Conservation (phyloP, 768 basidiomycete species). For the Suillus sp. region DNA sequence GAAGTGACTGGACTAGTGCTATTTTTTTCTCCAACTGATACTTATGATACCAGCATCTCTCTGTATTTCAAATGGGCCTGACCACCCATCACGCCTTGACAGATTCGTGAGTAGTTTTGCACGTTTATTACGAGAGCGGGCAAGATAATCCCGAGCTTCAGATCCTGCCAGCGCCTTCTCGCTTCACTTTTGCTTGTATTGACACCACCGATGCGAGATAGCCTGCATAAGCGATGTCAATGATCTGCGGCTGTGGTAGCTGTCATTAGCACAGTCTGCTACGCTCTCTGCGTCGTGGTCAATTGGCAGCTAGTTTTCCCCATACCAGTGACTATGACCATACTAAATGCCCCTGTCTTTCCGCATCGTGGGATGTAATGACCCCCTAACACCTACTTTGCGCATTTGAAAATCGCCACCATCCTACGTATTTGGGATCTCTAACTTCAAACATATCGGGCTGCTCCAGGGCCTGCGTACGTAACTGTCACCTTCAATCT, state of each 20-base stretch:
- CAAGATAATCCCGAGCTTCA: not conserved
- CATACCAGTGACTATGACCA: not conserved
- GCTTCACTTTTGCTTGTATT: not conserved
- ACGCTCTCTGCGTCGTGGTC: not conserved
- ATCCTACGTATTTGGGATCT: not conserved
- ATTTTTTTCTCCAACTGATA: not conserved
- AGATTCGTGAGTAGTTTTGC: not conserved
- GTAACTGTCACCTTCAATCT: not conserved
- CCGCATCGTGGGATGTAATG: not conserved
- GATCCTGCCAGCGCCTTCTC: not conserved
- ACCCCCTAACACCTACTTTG: slow-evolving; percentile 1
- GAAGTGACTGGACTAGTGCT: not conserved
- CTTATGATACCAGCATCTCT: not conserved
- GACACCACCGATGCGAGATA: not conserved
- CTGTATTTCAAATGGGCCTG: not conserved
- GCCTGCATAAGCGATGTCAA: not conserved
- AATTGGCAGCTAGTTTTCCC: not conserved
- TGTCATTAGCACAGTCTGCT: not conserved
- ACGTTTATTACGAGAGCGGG: not conserved
- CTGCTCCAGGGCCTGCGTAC: not conserved
- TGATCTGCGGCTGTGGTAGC: not conserved
- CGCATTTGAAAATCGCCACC: not conserved
- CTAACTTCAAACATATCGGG: not conserved
- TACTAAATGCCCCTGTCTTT: not conserved
- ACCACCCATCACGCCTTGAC: not conserved